phyloP scores from a whole-genome alignment of 768 basidiomycete genomes.

The Leccinum subgranulosum region DNA sequence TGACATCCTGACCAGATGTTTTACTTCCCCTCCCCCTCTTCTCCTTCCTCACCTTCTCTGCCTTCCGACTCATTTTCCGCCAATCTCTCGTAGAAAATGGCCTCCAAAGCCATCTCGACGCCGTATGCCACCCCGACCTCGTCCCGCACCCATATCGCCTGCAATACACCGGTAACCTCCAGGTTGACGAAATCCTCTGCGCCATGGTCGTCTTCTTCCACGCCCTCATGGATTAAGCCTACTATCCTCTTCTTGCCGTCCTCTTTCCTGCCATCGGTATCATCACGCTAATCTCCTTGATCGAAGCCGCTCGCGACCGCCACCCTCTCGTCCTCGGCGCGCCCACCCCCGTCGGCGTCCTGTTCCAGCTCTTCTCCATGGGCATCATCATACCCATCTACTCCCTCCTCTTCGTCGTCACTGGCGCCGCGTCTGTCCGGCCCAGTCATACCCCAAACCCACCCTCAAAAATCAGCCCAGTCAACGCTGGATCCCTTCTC shows the following conservation, averaged over 20 bases:
- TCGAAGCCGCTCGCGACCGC: constrained; percentile 43
- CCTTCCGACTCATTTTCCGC: too few relatives aligned
- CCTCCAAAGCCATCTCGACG: too few relatives aligned
- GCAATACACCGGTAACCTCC: too few relatives aligned
- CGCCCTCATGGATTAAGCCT: constrained; percentile 11
- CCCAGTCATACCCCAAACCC: not conserved
- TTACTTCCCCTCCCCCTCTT: too few relatives aligned
- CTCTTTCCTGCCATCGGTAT: constrained; percentile 10
- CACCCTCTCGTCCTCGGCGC: constrained; percentile 36
- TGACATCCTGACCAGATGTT: too few relatives aligned
- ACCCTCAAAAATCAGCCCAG: constrained; percentile 7
- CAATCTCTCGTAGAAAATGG: too few relatives aligned
- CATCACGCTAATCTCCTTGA: constrained; percentile 34
- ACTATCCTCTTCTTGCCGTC: constrained; percentile 16
- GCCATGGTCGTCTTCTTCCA: constrained; percentile 48
- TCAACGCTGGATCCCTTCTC: too few relatives aligned
- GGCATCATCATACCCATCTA: constrained; percentile 47
- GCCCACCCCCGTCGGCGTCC: constrained; percentile 40
- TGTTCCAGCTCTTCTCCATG: constrained; percentile 40
- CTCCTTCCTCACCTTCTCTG: too few relatives aligned
- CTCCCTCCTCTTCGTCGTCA: constrained; percentile 43
- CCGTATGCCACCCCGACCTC: too few relatives aligned
- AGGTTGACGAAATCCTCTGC: constrained; percentile 30
- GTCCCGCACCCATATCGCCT: too few relatives aligned
- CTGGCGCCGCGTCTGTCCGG: constrained; percentile 26